A percentile compares a stretch with the other conserved stretches of the same genome.
Evolutionary conservation across 352 stramenopile species (phyloP).

Genomic region (Phytophthora litchii): DNA sequence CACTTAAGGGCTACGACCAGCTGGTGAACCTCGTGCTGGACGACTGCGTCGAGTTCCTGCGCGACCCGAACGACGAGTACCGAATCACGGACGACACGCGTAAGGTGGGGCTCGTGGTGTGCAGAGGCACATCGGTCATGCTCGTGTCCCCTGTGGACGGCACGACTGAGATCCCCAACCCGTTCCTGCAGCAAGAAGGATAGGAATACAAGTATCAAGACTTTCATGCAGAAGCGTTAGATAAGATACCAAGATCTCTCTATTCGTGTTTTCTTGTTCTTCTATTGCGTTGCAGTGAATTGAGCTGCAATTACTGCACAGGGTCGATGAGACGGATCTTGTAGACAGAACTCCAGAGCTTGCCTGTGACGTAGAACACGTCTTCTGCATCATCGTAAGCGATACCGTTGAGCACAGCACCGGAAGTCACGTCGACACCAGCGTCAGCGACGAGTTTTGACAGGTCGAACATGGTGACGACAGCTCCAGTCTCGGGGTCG

Average conservation of each 20-base stretch:
- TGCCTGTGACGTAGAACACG: conserved; percentile 94
- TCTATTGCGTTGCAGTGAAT: conserved; percentile 14
- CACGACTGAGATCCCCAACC: conserved; percentile 93
- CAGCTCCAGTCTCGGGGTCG: conserved; percentile 80
- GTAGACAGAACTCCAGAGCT: conserved; percentile 92
- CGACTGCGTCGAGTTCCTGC: conserved; percentile 95
- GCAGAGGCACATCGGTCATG: conserved; percentile 92
- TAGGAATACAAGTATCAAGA: conserved; percentile 26
- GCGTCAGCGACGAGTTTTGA: conserved; percentile 58
- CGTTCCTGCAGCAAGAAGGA: conserved; percentile 89
- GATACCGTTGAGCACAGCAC: conserved; percentile 94
- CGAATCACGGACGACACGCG: conserved; percentile 91
- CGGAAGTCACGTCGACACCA: conserved; percentile 54
- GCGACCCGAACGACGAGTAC: conserved; percentile 92
- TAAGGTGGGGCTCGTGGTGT: conserved; percentile 94
- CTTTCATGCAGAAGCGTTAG: conserved; percentile 14
- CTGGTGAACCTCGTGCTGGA: conserved; percentile 98
- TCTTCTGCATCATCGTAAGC: conserved; percentile 90
- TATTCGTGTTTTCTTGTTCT: conserved; percentile 22
- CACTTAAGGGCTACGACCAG: conserved; percentile 96
- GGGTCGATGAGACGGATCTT: conserved; percentile 80
- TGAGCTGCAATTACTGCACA: conserved; percentile 18
- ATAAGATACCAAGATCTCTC: conserved; percentile 26
- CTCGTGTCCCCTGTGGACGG: conserved; percentile 92
- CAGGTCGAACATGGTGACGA: conserved; percentile 92